phyloP scores from a whole-genome alignment of 1,139 yeast species.

The Geotrichum fermentans region DNA sequence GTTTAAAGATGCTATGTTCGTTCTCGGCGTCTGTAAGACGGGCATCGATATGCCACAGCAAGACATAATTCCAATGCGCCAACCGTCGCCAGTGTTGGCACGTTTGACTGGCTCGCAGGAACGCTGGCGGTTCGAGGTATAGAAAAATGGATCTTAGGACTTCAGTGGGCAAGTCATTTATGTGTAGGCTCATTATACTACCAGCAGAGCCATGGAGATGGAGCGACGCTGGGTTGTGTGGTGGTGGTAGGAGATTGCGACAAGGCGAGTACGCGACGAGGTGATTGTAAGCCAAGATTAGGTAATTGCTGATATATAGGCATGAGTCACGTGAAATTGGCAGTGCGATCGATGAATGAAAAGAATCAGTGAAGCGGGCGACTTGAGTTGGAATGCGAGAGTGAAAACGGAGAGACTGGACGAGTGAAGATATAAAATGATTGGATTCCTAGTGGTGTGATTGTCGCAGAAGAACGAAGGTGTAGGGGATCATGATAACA shows the following conservation, averaged over 20 bases:
- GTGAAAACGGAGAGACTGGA: no score
- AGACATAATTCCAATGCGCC: conserved; percentile 19
- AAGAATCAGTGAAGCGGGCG: no score
- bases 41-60: conserved; percentile 19
- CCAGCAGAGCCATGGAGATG: not conserved
- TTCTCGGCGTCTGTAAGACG: conserved; percentile 12
- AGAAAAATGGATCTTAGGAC: conserved; percentile 19
- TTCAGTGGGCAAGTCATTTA: conserved; percentile 21
- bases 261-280: conserved; percentile 5
- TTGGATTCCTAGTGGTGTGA: no score
- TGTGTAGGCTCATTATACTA: conserved; percentile 11
- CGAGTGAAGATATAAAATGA: no score
- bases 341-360: no score
- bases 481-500: no score
- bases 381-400: no score
- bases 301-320: no score
- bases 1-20: conserved; percentile 2
- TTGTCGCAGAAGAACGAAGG: no score
- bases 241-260: not conserved
- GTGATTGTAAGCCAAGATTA: not conserved
- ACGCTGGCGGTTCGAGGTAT: conserved; percentile 17
- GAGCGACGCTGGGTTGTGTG: not conserved
- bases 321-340: no score
- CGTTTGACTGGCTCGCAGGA: conserved; percentile 17
- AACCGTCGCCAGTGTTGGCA: conserved; percentile 18